These are phyloP conservation scores for Tolypocladium sp. DNA, from an alignment of 2,329 filamentous ascomycete genomes.

Conservation along the genomic window DNA sequence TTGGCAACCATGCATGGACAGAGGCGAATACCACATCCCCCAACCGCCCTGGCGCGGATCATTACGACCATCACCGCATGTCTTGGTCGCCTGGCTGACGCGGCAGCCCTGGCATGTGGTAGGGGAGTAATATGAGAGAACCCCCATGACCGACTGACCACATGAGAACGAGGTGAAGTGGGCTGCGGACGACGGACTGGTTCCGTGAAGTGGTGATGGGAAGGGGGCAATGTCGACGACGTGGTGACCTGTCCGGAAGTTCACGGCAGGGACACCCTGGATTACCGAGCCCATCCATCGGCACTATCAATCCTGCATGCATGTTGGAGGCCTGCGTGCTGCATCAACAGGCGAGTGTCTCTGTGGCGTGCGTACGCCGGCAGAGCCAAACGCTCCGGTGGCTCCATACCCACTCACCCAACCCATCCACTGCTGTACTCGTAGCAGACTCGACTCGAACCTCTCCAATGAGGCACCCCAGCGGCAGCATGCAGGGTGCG, in stretches of 20 bases:
- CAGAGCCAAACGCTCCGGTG: neutral
- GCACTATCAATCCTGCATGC: neutral
- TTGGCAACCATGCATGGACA: neutral
- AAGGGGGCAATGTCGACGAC: neutral
- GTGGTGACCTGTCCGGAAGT: neutral
- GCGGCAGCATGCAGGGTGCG: neutral
- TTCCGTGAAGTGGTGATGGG: neutral
- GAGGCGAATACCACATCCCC: neutral
- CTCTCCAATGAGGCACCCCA: neutral
- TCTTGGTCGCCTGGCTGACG: neutral
- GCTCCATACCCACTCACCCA: neutral
- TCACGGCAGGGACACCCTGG: neutral
- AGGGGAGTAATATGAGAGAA: neutral
- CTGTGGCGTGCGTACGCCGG: neutral
- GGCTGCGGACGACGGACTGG: too few species aligned
- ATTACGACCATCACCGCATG: neutral
- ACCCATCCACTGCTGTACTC: neutral
- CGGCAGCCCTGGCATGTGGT: neutral
- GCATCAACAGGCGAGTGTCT: neutral
- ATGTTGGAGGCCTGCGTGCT: neutral
- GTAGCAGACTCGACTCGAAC: neutral
- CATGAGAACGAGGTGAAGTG: neutral
- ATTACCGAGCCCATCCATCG: too few species aligned
- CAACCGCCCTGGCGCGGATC: neutral
- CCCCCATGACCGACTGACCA: neutral